Base-by-base conservation (phyloP, 2,329 filamentous ascomycete genomes). In the Blumeria graminis region DNA sequence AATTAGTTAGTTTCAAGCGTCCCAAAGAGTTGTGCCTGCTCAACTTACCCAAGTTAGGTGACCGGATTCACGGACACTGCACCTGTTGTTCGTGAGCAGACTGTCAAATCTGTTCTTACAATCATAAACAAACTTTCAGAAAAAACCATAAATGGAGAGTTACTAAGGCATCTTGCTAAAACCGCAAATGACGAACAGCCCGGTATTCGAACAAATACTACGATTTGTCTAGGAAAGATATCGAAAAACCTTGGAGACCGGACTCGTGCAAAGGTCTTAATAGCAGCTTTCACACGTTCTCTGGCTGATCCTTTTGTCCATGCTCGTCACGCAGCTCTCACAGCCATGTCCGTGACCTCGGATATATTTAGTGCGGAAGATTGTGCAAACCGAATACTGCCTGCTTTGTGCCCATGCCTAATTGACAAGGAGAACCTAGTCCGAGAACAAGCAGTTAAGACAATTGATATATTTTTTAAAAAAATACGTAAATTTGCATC, bases 101-200 rank as follows among this genome's bases (percentile, higher is more conserved):
- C 92, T 0, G 80, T 98, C 55, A 96, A 96, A 67, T 89, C 90
- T 16, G 86, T 98, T 0, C 75, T 98, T 7, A 81, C 84, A 0
- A 78, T 98, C 50, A 84, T 96, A 57, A 74, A 76, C 33, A 98
- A 98, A 69, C 74, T 98, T 0, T 94, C 88, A 1, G 92, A 98
- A 64, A 80, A 92, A 39, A 85, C 85, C 7, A 82, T 96, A 62
- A 98, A 98, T 62, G 90, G 92, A 56, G 92, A 98, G 63, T 74
- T 98, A 10, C 72, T 98, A 22, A 85, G 84, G 63, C 84, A 94
- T 65, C 75, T 98, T 33, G 92, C 92, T 46, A 95, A 94, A 68
- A 95, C 90, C 1, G 88, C 92, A 50, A 98, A 96, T 63, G 92
- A 98, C 60, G 92, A 96, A 63, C 90, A 98, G 65, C 88, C 92